These are phyloP conservation scores for Amesomyces nigricolor DNA, from an alignment of 2,329 filamentous ascomycete species.

Conservation along the genomic window DNA sequence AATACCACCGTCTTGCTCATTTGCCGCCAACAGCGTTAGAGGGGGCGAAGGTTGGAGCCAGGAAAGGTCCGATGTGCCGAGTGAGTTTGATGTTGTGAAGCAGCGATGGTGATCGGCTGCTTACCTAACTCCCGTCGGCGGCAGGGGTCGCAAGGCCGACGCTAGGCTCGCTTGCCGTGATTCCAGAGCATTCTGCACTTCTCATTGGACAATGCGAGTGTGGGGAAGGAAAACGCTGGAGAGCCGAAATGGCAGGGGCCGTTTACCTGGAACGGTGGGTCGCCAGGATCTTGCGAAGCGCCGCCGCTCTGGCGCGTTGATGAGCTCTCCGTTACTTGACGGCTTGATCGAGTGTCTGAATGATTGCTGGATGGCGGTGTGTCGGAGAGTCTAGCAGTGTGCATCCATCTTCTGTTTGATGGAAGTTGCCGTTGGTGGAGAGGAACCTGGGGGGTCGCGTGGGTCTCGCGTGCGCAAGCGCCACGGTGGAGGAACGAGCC, in stretches of 20 bases:
- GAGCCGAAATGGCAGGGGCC: slow-evolving; percentile 16
- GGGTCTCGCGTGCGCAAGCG: slow-evolving; percentile 10
- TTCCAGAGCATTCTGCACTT: slow-evolving; percentile 23
- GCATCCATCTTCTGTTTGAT: no score
- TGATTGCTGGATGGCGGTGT: not conserved
- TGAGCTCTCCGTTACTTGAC: not conserved
- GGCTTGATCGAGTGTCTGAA: not conserved
- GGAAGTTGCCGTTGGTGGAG: not conserved
- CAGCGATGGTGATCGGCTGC: not conserved
- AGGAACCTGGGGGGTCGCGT: not conserved
- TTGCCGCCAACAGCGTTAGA: not conserved
- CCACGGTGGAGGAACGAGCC: slow-evolving; percentile 15
- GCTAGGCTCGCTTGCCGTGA: slow-evolving; percentile 27
- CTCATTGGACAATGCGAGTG: slow-evolving; percentile 23
- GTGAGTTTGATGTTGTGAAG: not conserved
- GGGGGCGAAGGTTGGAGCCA: not conserved
- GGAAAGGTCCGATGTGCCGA: not conserved
- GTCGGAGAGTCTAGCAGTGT: not conserved
- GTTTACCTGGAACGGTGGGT: not conserved
- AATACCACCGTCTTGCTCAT: not conserved
- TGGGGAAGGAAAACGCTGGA: slow-evolving; percentile 19
- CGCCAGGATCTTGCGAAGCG: not conserved
- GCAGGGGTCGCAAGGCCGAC: slow-evolving; percentile 11
- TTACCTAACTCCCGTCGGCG: no score
- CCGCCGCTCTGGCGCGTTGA: not conserved